Conservation (phyloP, 2,329 filamentous ascomycete genomes). For the Exophiala calicioides region DNA sequence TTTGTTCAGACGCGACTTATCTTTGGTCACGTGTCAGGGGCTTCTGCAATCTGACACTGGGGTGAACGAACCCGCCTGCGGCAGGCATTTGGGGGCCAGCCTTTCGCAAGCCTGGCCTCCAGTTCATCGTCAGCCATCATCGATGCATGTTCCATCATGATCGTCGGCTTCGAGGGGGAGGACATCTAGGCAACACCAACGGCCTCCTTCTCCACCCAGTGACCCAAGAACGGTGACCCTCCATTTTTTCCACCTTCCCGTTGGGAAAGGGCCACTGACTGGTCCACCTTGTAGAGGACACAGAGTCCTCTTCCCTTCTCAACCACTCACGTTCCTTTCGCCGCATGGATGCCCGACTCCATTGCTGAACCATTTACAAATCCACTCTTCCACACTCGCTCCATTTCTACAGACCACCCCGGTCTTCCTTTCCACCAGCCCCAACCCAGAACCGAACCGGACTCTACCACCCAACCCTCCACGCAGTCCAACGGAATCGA, state of each 20-base stretch:
- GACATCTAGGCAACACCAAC: conserved; percentile 4
- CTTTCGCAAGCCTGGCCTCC: not conserved
- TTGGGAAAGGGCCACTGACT: conserved; percentile 2
- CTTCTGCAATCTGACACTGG: not conserved
- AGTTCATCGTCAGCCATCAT: not conserved
- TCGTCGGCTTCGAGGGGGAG: conserved; percentile 7
- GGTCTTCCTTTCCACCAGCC: conserved; percentile 24
- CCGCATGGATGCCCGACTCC: conserved; percentile 33
- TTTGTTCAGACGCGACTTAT: conserved; percentile 11
- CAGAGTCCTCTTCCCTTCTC: conserved; percentile 25
- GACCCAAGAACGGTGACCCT: conserved; percentile 3
- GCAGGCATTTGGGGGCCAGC: not conserved
- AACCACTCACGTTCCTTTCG: conserved; percentile 21
- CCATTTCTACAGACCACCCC: conserved; percentile 13
- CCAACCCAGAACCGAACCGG: conserved; percentile 7
- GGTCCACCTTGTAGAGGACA: conserved; percentile 25
- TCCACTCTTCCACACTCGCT: conserved; percentile 26
- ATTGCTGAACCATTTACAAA: conserved; percentile 30
- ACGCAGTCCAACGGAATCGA: conserved; percentile 18
- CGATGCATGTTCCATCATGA: conserved; percentile 9
- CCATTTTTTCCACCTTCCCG: conserved; percentile 8
- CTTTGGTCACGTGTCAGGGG: conserved; percentile 13
- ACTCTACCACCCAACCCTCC: not conserved
- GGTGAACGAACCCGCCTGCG: not conserved
- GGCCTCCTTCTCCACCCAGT: conserved; percentile 11